Evolutionary conservation across 2,329 filamentous ascomycete species (phyloP).

Genomic region (Colletotrichum camelliae): DNA sequence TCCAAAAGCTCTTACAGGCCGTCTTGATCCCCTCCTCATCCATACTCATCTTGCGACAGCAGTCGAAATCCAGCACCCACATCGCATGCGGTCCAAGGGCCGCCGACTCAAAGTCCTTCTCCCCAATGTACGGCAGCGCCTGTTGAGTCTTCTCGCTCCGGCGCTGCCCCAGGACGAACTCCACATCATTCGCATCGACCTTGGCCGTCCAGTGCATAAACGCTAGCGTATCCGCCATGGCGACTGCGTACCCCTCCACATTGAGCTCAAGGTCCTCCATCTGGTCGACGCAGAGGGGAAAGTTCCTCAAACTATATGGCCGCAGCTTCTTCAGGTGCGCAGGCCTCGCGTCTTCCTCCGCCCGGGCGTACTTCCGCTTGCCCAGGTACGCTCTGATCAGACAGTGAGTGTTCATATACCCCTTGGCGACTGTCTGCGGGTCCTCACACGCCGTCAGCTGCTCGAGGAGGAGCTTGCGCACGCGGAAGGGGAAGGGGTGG

Average conservation of each 20-base stretch:
- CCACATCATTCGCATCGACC: constrained; percentile 58
- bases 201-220: constrained; percentile 52
- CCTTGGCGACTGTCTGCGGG: background rate
- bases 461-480: background rate
- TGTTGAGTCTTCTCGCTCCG: background rate
- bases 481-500: background rate
- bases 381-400: background rate
- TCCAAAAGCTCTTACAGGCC: background rate
- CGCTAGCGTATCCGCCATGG: constrained; percentile 56
- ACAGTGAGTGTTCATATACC: background rate
- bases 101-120: background rate
- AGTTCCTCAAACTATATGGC: background rate
- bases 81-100: background rate
- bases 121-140: background rate
- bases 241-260: constrained; percentile 37
- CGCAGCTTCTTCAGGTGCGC: background rate
- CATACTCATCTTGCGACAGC: background rate
- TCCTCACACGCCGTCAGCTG: background rate
- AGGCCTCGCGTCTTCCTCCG: background rate
- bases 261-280: background rate
- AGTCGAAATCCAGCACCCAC: background rate
- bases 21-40: background rate
- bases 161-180: constrained; percentile 54
- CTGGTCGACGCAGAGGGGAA: background rate
- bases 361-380: background rate